Percentiles rank a stretch among this genome's conserved stretches.
phyloP scores from a whole-genome alignment of 2,329 filamentous ascomycete genomes.

The Penicillium sp. region DNA sequence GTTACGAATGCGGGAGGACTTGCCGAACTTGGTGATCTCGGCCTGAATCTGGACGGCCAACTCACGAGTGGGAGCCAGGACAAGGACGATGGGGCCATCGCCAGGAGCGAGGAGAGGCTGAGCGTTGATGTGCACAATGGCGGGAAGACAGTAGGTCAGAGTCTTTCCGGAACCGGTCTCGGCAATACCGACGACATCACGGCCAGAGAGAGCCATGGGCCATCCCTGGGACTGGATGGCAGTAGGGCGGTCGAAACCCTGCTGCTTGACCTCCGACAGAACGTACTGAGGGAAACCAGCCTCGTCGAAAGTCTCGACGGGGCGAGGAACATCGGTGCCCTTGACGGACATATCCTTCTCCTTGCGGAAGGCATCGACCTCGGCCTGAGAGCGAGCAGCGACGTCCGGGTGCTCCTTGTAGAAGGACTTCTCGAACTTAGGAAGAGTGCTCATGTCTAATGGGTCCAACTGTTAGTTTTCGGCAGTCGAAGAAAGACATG shows the following conservation, averaged over 20 bases:
- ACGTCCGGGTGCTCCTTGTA: constrained; percentile 93
- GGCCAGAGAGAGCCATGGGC: constrained; percentile 97
- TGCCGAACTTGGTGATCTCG: constrained; percentile 97
- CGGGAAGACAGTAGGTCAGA: constrained; percentile 92
- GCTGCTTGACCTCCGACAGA: constrained; percentile 96
- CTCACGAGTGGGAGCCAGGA: constrained; percentile 94
- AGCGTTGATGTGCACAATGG: constrained; percentile 99
- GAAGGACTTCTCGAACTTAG: constrained; percentile 99
- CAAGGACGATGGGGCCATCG: constrained; percentile 92
- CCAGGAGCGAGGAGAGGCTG: constrained; percentile 92
- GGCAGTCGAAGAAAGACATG: not conserved
- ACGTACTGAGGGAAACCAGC: constrained; percentile 95
- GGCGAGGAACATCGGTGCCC: constrained; percentile 78
- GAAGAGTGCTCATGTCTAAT: constrained; percentile 67
- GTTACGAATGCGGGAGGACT: constrained; percentile 95
- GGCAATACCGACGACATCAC: constrained; percentile 97
- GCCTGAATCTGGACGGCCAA: constrained; percentile 97
- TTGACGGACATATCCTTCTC: constrained; percentile 78
- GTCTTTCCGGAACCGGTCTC: constrained; percentile 99
- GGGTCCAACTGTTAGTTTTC: constrained; percentile 24
- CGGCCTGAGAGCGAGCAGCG: constrained; percentile 63
- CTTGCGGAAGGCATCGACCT: constrained; percentile 83
- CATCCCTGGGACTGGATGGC: constrained; percentile 97
- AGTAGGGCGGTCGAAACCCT: constrained; percentile 89
- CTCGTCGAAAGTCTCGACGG: constrained; percentile 95